Evolutionary conservation across 768 basidiomycete genomes (phyloP), one percentile per base, ranked within the genome.

Genomic region (Xerocomus potaroensis): DNA sequence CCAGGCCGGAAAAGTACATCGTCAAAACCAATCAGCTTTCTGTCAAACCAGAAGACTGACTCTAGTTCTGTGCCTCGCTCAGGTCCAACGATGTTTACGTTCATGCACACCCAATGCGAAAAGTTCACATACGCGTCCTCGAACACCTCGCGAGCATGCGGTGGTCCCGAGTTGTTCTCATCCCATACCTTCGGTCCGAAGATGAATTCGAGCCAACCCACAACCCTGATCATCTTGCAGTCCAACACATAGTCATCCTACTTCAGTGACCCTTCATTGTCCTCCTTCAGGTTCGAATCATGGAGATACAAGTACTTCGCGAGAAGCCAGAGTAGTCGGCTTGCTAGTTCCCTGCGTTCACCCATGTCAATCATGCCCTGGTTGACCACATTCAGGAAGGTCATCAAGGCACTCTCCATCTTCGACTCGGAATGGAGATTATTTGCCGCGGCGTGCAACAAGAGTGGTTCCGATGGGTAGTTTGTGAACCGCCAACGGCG

Each of bases 161-260:
- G 11, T 10, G 7, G 6, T 12, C 23, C 3, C 10, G 8, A 4
- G 18, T 33, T 21, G 11, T 22, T 31, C 15, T 15, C 10, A 4
- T 29, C 36, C 48, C 21, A 33, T 16, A 33, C 16, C 16, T 33
- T 15, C 32, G 32, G 16, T 37, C 47, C 48, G 11, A 57, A 50
- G 1, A 57, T 8, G 16, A 47, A 49, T 32, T 52, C 48, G 5
- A 59, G 43, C 47, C 45, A 55, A 21, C 40, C 44, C 10, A 47
- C 31, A 2, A 53, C 43, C 1, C 42, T 19, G 12, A 60, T 40
- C 44, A 38, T 54, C 32, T 52, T 8, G 15, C 48, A 57, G 34
- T 52, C 46, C 1, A 31, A 27, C 2, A 50, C 5, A 11, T 29
- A 11, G 3, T 12, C 27, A 11, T 29, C 18, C 39, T 27, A 40